A percentile compares a stretch with the other conserved stretches of the same genome.
phyloP scores from a whole-genome alignment of 2,329 filamentous ascomycete species.

The Diaporthe citriasiana region DNA sequence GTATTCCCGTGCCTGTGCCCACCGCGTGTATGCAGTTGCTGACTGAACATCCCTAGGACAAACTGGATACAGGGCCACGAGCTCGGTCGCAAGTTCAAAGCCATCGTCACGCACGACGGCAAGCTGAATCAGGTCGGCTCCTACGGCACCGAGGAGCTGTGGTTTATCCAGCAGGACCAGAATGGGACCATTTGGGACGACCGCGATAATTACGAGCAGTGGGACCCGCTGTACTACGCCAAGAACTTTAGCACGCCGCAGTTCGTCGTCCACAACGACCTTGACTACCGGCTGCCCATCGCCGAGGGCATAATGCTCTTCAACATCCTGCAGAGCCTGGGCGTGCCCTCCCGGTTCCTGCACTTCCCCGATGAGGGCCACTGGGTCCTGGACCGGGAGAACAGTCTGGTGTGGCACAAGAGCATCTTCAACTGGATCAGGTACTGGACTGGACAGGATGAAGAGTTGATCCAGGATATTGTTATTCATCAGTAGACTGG shows the following conservation, averaged over 20 bases:
- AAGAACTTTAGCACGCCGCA: slow-evolving; percentile 77
- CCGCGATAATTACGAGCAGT: slow-evolving; percentile 55
- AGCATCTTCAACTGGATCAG: slow-evolving; percentile 79
- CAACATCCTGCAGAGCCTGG: slow-evolving; percentile 75
- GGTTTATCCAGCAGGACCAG: slow-evolving; percentile 60
- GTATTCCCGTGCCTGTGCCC: slow-evolving; percentile 27
- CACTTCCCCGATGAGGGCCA: slow-evolving; percentile 82
- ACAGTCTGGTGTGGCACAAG: slow-evolving; percentile 77
- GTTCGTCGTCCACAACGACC: slow-evolving; percentile 77
- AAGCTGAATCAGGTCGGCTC: slow-evolving; percentile 48
- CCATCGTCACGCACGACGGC: slow-evolving; percentile 69
- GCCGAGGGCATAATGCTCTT: slow-evolving; percentile 78
- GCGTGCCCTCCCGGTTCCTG: slow-evolving; percentile 75
- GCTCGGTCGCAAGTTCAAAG: slow-evolving; percentile 69
- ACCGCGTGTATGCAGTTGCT: slow-evolving; percentile 10
- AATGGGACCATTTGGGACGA: slow-evolving; percentile 59
- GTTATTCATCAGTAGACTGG: slow-evolving; percentile 23
- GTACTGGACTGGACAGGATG: slow-evolving; percentile 51
- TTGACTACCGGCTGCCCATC: slow-evolving; percentile 77
- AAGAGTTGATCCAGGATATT: slow-evolving; percentile 26
- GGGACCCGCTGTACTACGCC: slow-evolving; percentile 62
- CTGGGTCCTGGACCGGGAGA: slow-evolving; percentile 79
- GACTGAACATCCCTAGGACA: not conserved
- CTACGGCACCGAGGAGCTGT: slow-evolving; percentile 53
- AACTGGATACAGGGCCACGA: slow-evolving; percentile 66